A percentile compares a stretch with the other conserved stretches of the same genome.
Conservation (phyloP, 257 asterid species). For the Nyctanthes arbortristis region DNA sequence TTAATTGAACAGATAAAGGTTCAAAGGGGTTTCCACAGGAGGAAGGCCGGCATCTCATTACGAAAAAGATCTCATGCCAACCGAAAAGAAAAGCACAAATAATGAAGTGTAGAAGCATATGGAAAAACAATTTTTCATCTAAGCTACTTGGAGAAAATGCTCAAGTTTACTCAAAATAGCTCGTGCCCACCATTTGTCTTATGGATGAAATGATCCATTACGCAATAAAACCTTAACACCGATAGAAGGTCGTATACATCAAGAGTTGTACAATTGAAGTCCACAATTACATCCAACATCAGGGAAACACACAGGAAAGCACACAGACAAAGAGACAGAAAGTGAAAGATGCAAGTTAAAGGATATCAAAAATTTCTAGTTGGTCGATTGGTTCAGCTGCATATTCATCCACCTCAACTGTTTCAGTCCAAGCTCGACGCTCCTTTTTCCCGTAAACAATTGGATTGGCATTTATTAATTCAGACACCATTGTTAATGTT, state of each 20-base stretch:
- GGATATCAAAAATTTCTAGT: conserved; percentile 90
- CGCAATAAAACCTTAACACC: not conserved
- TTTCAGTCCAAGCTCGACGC: conserved; percentile 61
- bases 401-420: conserved; percentile 57
- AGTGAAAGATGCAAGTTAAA: too few species aligned
- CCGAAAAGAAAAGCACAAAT: too few species aligned
- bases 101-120: too few species aligned
- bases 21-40: not conserved
- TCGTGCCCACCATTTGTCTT: conserved; percentile 5
- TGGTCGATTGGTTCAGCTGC: conserved; percentile 71
- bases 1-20: not conserved
- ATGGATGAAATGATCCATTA: not conserved
- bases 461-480: conserved; percentile 86
- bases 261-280: not conserved
- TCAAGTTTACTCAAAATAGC: not conserved
- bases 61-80: too few species aligned
- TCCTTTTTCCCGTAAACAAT: conserved; percentile 74
- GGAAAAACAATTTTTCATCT: too few species aligned
- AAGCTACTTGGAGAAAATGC: too few species aligned
- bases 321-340: not conserved
- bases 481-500: conserved; percentile 52
- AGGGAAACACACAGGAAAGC: not conserved
- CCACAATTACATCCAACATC: not conserved
- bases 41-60: not conserved
- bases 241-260: not conserved